phyloP scores from a whole-genome alignment of 208 protist species.

The Leishmania arabica region DNA sequence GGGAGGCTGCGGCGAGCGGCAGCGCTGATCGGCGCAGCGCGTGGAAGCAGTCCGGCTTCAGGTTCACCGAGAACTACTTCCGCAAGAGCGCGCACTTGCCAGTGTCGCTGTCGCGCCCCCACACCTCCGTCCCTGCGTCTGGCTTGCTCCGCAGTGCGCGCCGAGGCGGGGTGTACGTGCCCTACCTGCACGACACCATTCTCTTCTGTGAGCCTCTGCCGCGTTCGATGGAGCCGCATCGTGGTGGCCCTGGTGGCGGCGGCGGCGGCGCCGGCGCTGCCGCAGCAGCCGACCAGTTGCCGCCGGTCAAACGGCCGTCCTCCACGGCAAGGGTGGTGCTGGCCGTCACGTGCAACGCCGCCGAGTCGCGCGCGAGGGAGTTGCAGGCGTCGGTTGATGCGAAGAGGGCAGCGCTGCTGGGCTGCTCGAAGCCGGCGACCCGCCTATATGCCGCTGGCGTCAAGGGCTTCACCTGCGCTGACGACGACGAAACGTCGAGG shows the following conservation, averaged over 20 bases:
- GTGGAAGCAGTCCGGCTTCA: constrained; percentile 11
- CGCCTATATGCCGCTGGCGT: not conserved
- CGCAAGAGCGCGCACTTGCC: constrained; percentile 31
- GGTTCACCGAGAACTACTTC: constrained; percentile 13
- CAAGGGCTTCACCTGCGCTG: not conserved
- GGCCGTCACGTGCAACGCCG: constrained; percentile 48
- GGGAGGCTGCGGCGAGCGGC: constrained; percentile 1
- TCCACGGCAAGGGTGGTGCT: constrained; percentile 20
- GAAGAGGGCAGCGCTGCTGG: constrained; percentile 9
- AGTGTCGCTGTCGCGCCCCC: constrained; percentile 27
- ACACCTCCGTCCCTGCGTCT: not conserved
- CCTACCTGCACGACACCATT: constrained; percentile 65
- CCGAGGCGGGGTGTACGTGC: constrained; percentile 25
- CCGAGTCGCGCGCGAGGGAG: constrained; percentile 37
- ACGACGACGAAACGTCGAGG: not conserved
- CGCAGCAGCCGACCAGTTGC: not conserved
- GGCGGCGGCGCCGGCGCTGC: not conserved
- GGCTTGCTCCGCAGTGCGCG: not conserved
- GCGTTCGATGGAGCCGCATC: not conserved
- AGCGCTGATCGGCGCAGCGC: not conserved
- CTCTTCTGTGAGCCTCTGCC: constrained; percentile 33
- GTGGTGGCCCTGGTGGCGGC: too few species aligned
- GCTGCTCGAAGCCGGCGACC: not conserved
- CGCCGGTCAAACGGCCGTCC: not conserved
- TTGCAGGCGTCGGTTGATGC: constrained; percentile 18